Conservation (phyloP, 208 protist genomes). For the Sergeia podlipaevii region DNA sequence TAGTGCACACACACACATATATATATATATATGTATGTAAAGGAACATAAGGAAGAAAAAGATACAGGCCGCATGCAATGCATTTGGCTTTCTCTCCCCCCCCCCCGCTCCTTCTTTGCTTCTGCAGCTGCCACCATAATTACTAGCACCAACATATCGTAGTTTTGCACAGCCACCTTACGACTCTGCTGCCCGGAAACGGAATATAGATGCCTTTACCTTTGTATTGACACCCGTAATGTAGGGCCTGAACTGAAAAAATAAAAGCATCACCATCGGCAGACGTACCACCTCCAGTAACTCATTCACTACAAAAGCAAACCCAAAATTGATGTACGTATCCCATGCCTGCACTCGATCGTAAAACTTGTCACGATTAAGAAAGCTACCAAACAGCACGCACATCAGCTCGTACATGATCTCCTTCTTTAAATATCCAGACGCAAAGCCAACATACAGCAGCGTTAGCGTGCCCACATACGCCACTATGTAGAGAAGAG, state of each 20-base stretch:
- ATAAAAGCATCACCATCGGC: slow-evolving; percentile 70
- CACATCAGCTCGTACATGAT: slow-evolving; percentile 71
- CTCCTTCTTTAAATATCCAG: slow-evolving; percentile 65
- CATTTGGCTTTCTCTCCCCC: too few relatives aligned
- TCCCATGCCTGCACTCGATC: slow-evolving; percentile 74
- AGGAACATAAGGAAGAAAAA: too few relatives aligned
- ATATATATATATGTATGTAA: too few relatives aligned
- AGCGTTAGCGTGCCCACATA: slow-evolving; percentile 54
- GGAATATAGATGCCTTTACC: slow-evolving; percentile 70
- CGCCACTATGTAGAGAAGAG: slow-evolving; percentile 40
- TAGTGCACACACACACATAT: too few relatives aligned
- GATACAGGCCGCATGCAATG: too few relatives aligned
- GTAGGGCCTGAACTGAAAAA: slow-evolving; percentile 58
- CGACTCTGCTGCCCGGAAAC: slow-evolving; percentile 50
- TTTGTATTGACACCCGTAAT: slow-evolving; percentile 50
- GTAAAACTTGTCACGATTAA: slow-evolving; percentile 75
- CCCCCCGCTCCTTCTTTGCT: neutral
- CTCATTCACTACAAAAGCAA: slow-evolving; percentile 88
- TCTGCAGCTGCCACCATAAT: too few relatives aligned
- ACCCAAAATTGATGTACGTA: slow-evolving; percentile 83
- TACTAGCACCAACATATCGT: neutral
- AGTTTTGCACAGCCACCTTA: slow-evolving; percentile 10
- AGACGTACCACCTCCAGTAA: slow-evolving; percentile 73
- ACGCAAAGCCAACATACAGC: slow-evolving; percentile 74
- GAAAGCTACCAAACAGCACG: slow-evolving; percentile 45